These are phyloP conservation scores for Pleurotus ostreatus DNA, from an alignment of 768 basidiomycete species.

Conservation along the genomic window DNA sequence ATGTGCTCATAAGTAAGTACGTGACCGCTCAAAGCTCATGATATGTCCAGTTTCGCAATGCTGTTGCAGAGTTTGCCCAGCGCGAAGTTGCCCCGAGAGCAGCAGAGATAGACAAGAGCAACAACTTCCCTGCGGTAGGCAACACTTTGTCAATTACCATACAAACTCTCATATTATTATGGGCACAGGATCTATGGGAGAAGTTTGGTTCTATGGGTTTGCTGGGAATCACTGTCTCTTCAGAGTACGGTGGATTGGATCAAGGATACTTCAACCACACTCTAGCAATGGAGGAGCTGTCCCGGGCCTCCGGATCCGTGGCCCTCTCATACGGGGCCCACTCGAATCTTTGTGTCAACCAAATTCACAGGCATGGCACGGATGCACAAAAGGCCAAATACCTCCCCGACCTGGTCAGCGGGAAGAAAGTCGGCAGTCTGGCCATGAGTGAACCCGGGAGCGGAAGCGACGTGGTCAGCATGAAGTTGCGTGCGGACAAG, in stretches of 20 bases:
- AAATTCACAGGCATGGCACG: slow-evolving; percentile 83
- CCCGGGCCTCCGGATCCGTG: slow-evolving; percentile 86
- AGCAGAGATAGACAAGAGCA: slow-evolving; percentile 80
- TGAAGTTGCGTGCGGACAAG: slow-evolving; percentile 81
- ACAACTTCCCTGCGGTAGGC: slow-evolving; percentile 72
- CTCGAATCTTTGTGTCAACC: slow-evolving; percentile 85
- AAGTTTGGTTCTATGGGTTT: slow-evolving; percentile 92
- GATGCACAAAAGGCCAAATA: slow-evolving; percentile 81
- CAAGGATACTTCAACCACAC: slow-evolving; percentile 86
- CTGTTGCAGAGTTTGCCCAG: slow-evolving; percentile 74
- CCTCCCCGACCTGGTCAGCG: slow-evolving; percentile 74
- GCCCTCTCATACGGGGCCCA: slow-evolving; percentile 92
- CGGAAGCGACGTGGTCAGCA: slow-evolving; percentile 95
- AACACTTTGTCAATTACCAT: background rate
- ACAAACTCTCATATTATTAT: too few species aligned
- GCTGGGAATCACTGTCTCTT: slow-evolving; percentile 79
- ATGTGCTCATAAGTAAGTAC: background rate
- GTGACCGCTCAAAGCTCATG: background rate
- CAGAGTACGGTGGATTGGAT: slow-evolving; percentile 77
- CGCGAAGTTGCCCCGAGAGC: slow-evolving; percentile 84
- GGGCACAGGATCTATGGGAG: slow-evolving; percentile 72
- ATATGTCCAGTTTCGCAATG: slow-evolving; percentile 68
- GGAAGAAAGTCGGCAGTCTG: slow-evolving; percentile 81
- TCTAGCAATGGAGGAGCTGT: slow-evolving; percentile 93
- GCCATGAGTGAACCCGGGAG: slow-evolving; percentile 94